phyloP scores from a whole-genome alignment of 169 alveolate species.

The Eimeria maxima region DNA sequence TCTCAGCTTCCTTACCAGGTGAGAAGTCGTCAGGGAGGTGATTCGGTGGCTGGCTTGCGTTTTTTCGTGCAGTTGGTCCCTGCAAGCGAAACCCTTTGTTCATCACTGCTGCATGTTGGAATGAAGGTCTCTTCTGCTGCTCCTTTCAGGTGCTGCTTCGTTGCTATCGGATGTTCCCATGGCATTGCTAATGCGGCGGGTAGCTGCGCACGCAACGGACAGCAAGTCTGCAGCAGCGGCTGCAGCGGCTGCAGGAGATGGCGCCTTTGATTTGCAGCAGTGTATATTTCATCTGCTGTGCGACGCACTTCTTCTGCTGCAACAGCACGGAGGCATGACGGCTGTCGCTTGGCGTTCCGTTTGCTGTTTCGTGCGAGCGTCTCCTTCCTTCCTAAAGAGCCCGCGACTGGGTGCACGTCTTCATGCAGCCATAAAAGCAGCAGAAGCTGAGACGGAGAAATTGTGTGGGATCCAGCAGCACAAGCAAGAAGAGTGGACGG shows the following conservation, averaged over 20 bases:
- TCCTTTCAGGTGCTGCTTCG: not conserved
- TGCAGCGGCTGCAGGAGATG: slow-evolving; percentile 43
- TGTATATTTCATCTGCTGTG: slow-evolving; percentile 57
- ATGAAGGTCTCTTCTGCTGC: not conserved
- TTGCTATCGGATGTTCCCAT: slow-evolving; percentile 40
- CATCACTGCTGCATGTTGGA: not conserved
- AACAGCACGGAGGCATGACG: slow-evolving; percentile 74
- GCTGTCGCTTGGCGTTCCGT: slow-evolving; percentile 72
- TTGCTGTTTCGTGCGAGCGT: slow-evolving; percentile 62
- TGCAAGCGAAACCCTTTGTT: not conserved
- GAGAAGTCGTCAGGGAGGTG: not conserved
- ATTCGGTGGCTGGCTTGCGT: not conserved
- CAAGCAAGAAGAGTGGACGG: not conserved
- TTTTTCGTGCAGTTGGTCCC: not conserved
- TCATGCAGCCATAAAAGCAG: slow-evolving; percentile 50
- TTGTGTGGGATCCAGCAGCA: not conserved
- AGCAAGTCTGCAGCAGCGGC: slow-evolving; percentile 76
- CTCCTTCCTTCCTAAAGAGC: slow-evolving; percentile 59
- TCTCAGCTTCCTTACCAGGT: not conserved
- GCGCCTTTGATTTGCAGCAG: slow-evolving; percentile 40
- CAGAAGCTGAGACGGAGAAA: slow-evolving; percentile 8
- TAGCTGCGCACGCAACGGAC: slow-evolving; percentile 75
- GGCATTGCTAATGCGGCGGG: slow-evolving; percentile 69
- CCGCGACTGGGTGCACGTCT: slow-evolving; percentile 69
- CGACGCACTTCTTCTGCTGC: slow-evolving; percentile 66